Evolutionary conservation across 2,329 filamentous ascomycete species (phyloP), one percentile per base, ranked within the genome.

Genomic region (Aspergillus pseudonomiae): DNA sequence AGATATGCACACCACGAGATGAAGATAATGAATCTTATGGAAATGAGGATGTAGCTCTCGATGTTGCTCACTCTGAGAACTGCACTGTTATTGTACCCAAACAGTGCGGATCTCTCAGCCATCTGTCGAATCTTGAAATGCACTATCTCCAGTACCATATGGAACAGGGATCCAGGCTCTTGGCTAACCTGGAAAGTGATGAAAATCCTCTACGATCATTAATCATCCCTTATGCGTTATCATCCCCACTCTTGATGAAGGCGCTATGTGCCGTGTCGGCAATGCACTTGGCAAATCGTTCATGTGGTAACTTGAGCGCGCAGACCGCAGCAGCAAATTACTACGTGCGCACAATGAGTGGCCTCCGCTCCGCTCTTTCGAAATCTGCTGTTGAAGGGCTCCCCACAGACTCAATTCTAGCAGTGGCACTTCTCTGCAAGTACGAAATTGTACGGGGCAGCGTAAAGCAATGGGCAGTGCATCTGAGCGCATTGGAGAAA

Each of bases 81-180:
- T 50, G 68, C 14, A 45, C 59, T 11, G 24, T 71, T 16, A 59
- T 66, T 11, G 46, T 67, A 14, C 65, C 63, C 11, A 66, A 61
- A 11, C 70, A 69, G 4, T 65, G 62, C 12, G 62, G 68, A 32
- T 56, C 65, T 34, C 64, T 71, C 30, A 73, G 65, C 46, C 73
- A 75, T 62, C 61, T 77, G 12, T 73, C 75, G 1, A 57, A 67
- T 10, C 61, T 70, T 41, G 76, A 79, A 65, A 69, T 69, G 26
- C 73, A 77, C 52, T 79, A 78, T 61, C 71, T 79, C 26, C 76
- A 78, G 67, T 78, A 78, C 53, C 75, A 78, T 50, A 69, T 75
- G 48, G 75, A 77, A 60, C 64, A 70, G 55, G 76, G 74, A 6
- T 78, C 76, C 34, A 72, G 69, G 53, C 69, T 77, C 4, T 60